A percentile compares a stretch with the other conserved stretches of the same genome.
Evolutionary conservation across 257 asterid species (phyloP).

Genomic region (Eustoma russellianum): DNA sequence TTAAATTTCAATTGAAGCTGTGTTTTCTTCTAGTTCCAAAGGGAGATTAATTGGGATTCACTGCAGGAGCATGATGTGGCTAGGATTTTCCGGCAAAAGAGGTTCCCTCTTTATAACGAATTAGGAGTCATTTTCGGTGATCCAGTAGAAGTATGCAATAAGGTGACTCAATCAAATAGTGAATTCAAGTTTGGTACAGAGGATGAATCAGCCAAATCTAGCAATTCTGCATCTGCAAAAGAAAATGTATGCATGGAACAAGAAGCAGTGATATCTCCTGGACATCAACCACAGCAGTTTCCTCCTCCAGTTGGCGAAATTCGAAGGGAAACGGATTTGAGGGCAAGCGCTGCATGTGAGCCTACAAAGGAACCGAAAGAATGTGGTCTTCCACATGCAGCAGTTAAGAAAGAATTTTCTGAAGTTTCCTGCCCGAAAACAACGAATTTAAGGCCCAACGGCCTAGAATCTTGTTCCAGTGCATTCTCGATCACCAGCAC

Average conservation of each 20-base stretch:
- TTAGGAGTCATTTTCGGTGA: constrained; percentile 1
- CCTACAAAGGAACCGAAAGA: background rate
- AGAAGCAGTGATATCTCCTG: background rate
- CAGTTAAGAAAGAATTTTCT: background rate
- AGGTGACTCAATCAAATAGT: background rate
- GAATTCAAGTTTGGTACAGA: constrained; percentile 2
- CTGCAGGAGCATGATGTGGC: background rate
- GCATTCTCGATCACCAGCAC: constrained; percentile 1
- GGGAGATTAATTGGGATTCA: background rate
- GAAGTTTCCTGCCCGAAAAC: background rate
- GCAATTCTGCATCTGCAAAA: background rate
- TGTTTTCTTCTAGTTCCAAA: background rate
- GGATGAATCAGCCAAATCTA: constrained; percentile 4
- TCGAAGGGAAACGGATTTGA: background rate
- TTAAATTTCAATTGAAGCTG: too few relatives aligned
- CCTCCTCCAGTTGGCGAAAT: background rate
- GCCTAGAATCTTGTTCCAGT: background rate
- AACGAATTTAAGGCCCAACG: background rate
- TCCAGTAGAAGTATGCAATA: background rate
- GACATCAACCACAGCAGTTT: background rate
- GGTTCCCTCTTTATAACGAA: constrained; percentile 2
- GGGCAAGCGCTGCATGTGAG: background rate
- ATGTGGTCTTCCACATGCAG: background rate
- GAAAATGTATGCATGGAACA: background rate
- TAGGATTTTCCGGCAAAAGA: background rate